Conservation (phyloP, 768 basidiomycete genomes). For the Basidioascus undulatus region DNA sequence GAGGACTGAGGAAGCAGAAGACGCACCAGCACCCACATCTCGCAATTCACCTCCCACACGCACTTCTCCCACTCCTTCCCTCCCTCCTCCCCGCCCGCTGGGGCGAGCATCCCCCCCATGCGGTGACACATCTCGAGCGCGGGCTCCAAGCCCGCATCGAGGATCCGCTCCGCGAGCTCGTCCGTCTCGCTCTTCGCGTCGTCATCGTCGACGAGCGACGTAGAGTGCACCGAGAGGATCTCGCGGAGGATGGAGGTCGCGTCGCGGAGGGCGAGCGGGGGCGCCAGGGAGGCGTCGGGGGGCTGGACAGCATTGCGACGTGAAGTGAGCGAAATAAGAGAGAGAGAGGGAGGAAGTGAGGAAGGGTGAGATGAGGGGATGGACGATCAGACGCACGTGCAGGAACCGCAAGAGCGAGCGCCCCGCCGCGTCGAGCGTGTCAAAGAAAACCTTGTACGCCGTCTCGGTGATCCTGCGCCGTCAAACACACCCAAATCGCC, state of each 20-base stretch:
- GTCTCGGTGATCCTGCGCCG: slow-evolving; percentile 43
- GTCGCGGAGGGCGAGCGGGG: slow-evolving; percentile 58
- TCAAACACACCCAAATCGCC: no score
- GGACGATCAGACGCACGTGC: no score
- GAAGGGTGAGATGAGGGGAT: no score
- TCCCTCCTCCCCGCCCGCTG: slow-evolving; percentile 16
- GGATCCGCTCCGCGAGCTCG: slow-evolving; percentile 31
- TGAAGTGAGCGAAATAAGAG: slow-evolving; percentile 18
- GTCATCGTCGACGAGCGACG: slow-evolving; percentile 45
- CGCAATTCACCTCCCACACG: slow-evolving; percentile 66
- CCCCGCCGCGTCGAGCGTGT: slow-evolving; percentile 64
- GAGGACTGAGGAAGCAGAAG: no score
- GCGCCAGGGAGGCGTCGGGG: slow-evolving; percentile 38
- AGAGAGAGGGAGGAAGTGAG: neutral
- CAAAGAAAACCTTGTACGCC: slow-evolving; percentile 65
- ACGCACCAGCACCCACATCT: slow-evolving; percentile 55
- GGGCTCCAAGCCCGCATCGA: slow-evolving; percentile 69
- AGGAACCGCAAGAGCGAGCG: slow-evolving; percentile 29
- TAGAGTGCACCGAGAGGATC: slow-evolving; percentile 68
- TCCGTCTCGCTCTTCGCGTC: slow-evolving; percentile 7
- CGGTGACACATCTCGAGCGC: slow-evolving; percentile 46
- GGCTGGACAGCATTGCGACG: slow-evolving; percentile 12
- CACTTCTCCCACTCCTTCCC: slow-evolving; percentile 56
- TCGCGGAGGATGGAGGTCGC: slow-evolving; percentile 64
- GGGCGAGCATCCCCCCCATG: slow-evolving; percentile 28